phyloP scores from a whole-genome alignment of 148 eudicot genomes.

The Limonium bicolor region DNA sequence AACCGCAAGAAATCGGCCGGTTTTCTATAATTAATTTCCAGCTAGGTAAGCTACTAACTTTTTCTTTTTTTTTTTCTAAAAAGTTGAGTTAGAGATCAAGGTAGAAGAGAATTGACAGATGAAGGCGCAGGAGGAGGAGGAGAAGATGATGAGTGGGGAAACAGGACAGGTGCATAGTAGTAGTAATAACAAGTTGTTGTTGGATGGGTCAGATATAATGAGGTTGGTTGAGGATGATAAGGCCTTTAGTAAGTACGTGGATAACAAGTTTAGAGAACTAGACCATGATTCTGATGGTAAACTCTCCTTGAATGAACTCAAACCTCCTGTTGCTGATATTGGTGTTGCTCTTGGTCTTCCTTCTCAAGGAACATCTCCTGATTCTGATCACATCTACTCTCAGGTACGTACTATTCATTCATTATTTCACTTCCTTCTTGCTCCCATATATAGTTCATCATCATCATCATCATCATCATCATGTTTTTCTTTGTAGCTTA shows the following conservation, averaged over 20 bases:
- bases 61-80: too few relatives aligned
- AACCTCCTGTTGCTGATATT: conserved; percentile 73
- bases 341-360: conserved; percentile 88
- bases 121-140: too few relatives aligned
- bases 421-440: not conserved
- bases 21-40: too few relatives aligned
- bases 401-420: conserved; percentile 30
- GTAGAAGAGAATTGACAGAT: too few relatives aligned
- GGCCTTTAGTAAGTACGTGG: conserved; percentile 29
- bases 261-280: conserved; percentile 61
- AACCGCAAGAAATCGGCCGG: too few relatives aligned
- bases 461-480: too few relatives aligned
- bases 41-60: too few relatives aligned
- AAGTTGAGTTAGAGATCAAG: too few relatives aligned
- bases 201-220: conserved; percentile 83
- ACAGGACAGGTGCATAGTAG: conserved; percentile 13
- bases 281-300: conserved; percentile 59
- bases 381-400: conserved; percentile 73
- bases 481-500: too few relatives aligned
- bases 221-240: conserved; percentile 68
- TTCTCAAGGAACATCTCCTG: conserved; percentile 39
- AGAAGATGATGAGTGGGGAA: conserved; percentile 11
- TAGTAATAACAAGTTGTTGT: too few relatives aligned
- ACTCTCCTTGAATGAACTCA: conserved; percentile 60
- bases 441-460: not conserved